A percentile compares a stretch with the other conserved stretches of the same genome.
Evolutionary conservation across 495 filamentous ascomycete genomes (phyloP).

Genomic region (Penicillium goetzii): DNA sequence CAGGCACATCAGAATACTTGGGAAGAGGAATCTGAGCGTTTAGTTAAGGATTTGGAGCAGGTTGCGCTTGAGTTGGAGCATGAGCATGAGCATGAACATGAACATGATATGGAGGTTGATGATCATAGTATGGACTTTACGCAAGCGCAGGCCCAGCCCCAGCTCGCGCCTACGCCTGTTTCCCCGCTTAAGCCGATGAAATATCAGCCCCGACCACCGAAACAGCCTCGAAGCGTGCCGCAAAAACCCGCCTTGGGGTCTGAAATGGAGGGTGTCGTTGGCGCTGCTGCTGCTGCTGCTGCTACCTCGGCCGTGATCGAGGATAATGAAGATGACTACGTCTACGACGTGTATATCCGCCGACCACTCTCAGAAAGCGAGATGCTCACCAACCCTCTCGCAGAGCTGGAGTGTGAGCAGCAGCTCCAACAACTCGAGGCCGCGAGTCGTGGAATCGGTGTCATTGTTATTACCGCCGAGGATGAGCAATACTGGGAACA

Average conservation of each 20-base stretch:
- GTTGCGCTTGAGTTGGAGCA: slow-evolving; percentile 50
- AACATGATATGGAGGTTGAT: slow-evolving; percentile 25
- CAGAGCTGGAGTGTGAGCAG: slow-evolving; percentile 37
- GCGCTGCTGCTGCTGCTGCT: background rate
- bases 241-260: slow-evolving; percentile 17
- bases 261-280: slow-evolving; percentile 16
- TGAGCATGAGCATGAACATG: slow-evolving; percentile 2
- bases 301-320: slow-evolving; percentile 23
- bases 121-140: background rate
- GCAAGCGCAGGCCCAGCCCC: background rate
- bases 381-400: slow-evolving; percentile 39
- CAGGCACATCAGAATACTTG: slow-evolving; percentile 40
- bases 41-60: slow-evolving; percentile 51
- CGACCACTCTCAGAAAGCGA: slow-evolving; percentile 40
- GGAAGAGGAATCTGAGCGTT: slow-evolving; percentile 48
- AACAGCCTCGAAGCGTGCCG: slow-evolving; percentile 28
- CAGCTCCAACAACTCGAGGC: slow-evolving; percentile 37
- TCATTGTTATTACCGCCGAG: slow-evolving; percentile 62
- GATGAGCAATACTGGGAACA: slow-evolving; percentile 62
- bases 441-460: slow-evolving; percentile 51
- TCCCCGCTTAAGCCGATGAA: slow-evolving; percentile 40
- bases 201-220: slow-evolving; percentile 42
- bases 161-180: background rate
- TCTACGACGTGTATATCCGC: slow-evolving; percentile 66
- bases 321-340: slow-evolving; percentile 59